Evolutionary conservation across 768 basidiomycete species (phyloP), one percentile per base, ranked within the genome.

Genomic region (Termitomyces sp.): DNA sequence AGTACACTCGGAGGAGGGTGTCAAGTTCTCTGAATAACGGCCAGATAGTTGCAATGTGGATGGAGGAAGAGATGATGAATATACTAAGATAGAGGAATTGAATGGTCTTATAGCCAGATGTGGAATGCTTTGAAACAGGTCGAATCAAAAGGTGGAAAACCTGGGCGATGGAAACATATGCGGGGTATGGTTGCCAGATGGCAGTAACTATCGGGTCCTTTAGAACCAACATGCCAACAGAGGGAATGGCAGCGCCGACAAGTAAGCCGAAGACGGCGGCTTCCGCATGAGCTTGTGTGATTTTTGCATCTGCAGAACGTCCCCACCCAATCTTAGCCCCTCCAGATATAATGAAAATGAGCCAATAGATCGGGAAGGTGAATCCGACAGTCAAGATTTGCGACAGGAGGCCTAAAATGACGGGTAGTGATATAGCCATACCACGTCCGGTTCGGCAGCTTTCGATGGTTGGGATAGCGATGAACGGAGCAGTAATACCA

Each of bases 171-270:
- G 74, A 73, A 43, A 79, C 67, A 59, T 72, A 71, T n/a, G 78
- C 33, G 9, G 84, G 83, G 59, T 78, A 83, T 28, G 72, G 60
- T 60, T 84, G 83, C 83, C 83, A 85, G 33, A 78, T 67, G 10
- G 78, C 79, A 14, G 81, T 83, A 45, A 82, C 66, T 47, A 60
- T 60, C 0, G 79, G 72, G 52, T 77, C 76, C 26, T 69, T 63
- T 28, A 80, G 56, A 46, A 71, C 32, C 57, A 84, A 49, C 74
- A 84, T 76, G 48, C 71, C 72, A 20, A 72, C 55, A 7, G 80
- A 76, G 9, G 82, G 82, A n/a, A 82, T 73, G 22, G 71, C 62
- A 13, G 70, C 76, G 9, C 82, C 82, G 8, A 74, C 62, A 35
- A 79, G 26, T 33, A 82, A 33, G 1, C 76, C 78, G 62, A 83